Evolutionary conservation across 1,284 basidiomycete species (phyloP), one percentile per base, ranked within the genome.

Genomic region (Fomitopsis schrenkii): DNA sequence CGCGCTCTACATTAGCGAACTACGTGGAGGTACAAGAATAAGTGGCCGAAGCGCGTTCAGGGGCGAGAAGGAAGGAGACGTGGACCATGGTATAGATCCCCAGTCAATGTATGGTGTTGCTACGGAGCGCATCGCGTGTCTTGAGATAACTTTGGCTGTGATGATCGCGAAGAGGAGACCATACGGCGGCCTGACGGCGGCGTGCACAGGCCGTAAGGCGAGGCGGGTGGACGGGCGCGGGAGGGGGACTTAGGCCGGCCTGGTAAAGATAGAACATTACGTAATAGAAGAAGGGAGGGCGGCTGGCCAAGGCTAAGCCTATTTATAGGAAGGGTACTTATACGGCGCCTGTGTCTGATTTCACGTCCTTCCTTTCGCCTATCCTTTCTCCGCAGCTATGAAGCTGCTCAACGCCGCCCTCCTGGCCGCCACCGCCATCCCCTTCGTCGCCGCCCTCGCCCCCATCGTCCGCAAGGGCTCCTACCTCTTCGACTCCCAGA

Each of bases 401-500:
- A 36, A 45, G 55, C 28, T 45, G 40, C 48, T 59, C 38, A 50
- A 33, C 48, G 26, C 48, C 41, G 53, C 55, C 61, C 58, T 62
- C 58, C 28, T 55, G 22, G 50, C 56, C 38, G 46, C 42, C 36
- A 48, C 45, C 12, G 9, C 50, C 59, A 15, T 56, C 48, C 57
- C 42, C 54, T 57, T 57, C 55, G 62, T 55, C 52, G 12, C 42
- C n/a, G 44, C 17, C 55, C 48, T 63, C 58, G 35, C 26, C 22
- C 46, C 38, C 59, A 57, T 46, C 46, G 59, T 57, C 36, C 44
- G 44, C 46, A 57, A 61, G 46, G 59, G 59, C 26, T 28, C 38
- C 55, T 61, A 52, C 48, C 55, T 61, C 30, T 61, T 61, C 48
- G 55, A 61, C 48, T 50, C 55, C 36, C 10, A 40, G 33, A 57